Base-by-base conservation (phyloP, 352 stramenopile species). In the Phytopythium oedochilum region DNA sequence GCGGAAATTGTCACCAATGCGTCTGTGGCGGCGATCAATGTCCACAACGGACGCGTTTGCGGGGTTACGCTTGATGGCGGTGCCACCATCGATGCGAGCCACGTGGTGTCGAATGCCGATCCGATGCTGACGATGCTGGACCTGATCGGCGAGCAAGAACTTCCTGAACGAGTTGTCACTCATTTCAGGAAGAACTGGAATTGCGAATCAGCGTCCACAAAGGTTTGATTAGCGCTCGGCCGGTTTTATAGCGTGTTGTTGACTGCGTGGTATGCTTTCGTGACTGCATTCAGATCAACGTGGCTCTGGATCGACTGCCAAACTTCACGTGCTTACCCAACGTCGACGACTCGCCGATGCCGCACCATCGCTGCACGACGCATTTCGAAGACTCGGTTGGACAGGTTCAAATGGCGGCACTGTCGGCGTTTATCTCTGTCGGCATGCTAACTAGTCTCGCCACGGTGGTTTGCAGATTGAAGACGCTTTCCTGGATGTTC, bases 261-360 rank as follows among this genome's bases (percentile, higher is more conserved):
- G 59, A 4, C 6, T 17, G 39, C 0, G 0, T 18, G 2, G 57
- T 32, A 15, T 42, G 20, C n/a, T 49, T 36, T 12, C 14, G 5
- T 26, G 18, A 12, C 47, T 9, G 22, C 7, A 22, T 59, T 9
- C 61, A 96, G 86, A 97, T 97, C 60, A 97, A 97, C 61, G 70
- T 96, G 17, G 88, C 89, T 6, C 68, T 96, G 20, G 70, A 94
- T 57, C 60, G 59, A 20, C 58, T 97, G 23, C 89, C 88, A 5
- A 92, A 94, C 44, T 97, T 96, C 58, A 75, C 60, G 2, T 96
- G 86, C 32, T 63, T 90, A 12, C 83, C 87, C 12, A 88, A 94
- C 59, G 61, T 53, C 26, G 76, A 72, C 4, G 63, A 86, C 53
- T 71, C 64, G 8, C 68, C 83, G 12, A 91, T 90, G 71, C 72